Base-by-base conservation (phyloP, 208 protist genomes). In the Trichomonas gallinae region DNA sequence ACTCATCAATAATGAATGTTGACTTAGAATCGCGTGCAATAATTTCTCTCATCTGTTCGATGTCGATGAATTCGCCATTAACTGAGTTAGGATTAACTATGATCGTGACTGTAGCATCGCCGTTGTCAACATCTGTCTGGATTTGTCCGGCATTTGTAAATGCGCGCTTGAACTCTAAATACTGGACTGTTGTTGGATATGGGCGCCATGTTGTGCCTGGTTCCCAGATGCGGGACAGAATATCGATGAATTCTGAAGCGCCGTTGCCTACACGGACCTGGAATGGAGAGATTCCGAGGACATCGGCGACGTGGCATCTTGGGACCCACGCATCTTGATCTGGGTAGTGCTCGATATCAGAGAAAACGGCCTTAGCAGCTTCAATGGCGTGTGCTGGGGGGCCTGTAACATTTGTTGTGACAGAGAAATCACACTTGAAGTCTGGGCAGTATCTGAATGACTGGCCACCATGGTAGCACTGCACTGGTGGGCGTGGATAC, bases 321-420 rank as follows among this genome's bases (percentile, higher is more conserved):
- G 83, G 83, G n/a, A 89, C 83, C 83, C 83, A 89, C 13, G 83
- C 83, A 89, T 89, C 83, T 48, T 89, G 83, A 89, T 89, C 83
- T 46, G 83, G 83, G 42, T 89, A 89, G 23, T 89, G 83, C 40
- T 89, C 83, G 21, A 89, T n/a, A 38, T 93, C 34, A 45, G 17
- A 23, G 36, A 89, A 46, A 23, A 40, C 83, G 3, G 4, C 23
- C 36, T 89, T 89, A n/a, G 83, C 83, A 34, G 83, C 83, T 48
- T 89, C 83, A 44, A 89, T 46, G 36, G 83, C 83, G 36, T n/a
- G 17, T 89, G 31, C 11, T 89, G 83, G 83, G 10, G 83, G 83
- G 3, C 83, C 83, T 23, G n/a, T 48, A 40, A 46, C 36, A 46
- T 89, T 89, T 89, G 83, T 89, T 89, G 83, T 44, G 34, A 89